Percentiles rank a stretch among this genome's conserved stretches.
phyloP scores from a whole-genome alignment of 306 rosid genomes.

The Corylus avellana region DNA sequence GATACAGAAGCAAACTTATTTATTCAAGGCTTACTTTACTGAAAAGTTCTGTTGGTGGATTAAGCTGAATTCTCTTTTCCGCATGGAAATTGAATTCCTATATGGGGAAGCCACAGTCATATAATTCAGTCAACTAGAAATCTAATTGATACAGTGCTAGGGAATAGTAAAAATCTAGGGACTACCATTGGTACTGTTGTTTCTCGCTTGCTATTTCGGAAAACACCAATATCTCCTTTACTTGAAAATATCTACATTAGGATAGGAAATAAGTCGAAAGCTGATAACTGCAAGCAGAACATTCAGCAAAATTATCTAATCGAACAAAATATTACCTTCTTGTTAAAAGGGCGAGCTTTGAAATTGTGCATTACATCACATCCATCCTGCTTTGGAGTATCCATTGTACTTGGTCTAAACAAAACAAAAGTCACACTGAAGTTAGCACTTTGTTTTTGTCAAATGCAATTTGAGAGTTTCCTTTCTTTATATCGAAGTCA shows the following conservation, averaged over 20 bases:
- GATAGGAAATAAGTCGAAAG: slow-evolving; percentile 15
- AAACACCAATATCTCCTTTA: slow-evolving; percentile 87
- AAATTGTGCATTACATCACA: slow-evolving; percentile 46
- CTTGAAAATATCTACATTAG: slow-evolving; percentile 76
- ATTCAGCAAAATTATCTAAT: not conserved
- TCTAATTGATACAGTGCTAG: not conserved
- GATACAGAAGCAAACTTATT: not conserved
- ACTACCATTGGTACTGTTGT: slow-evolving; percentile 75
- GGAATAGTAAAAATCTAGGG: slow-evolving; percentile 17
- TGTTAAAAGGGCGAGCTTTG: slow-evolving; percentile 78
- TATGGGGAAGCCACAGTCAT: slow-evolving; percentile 23
- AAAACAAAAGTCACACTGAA: slow-evolving; percentile 21
- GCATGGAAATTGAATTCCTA: slow-evolving; percentile 84
- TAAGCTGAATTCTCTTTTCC: slow-evolving; percentile 61
- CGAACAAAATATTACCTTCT: slow-evolving; percentile 54
- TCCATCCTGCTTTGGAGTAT: slow-evolving; percentile 51
- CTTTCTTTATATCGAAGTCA: not conserved
- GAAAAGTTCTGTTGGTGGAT: slow-evolving; percentile 81
- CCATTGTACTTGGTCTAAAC: slow-evolving; percentile 58
- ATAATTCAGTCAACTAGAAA: slow-evolving; percentile 17
- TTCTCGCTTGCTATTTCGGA: slow-evolving; percentile 79
- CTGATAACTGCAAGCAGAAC: not conserved
- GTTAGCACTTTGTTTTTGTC: slow-evolving; percentile 24
- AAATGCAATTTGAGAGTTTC: not conserved
- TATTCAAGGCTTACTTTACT: slow-evolving; percentile 58